Conservation (phyloP, 148 eudicot genomes). For the Pharnaceum exiguum region DNA sequence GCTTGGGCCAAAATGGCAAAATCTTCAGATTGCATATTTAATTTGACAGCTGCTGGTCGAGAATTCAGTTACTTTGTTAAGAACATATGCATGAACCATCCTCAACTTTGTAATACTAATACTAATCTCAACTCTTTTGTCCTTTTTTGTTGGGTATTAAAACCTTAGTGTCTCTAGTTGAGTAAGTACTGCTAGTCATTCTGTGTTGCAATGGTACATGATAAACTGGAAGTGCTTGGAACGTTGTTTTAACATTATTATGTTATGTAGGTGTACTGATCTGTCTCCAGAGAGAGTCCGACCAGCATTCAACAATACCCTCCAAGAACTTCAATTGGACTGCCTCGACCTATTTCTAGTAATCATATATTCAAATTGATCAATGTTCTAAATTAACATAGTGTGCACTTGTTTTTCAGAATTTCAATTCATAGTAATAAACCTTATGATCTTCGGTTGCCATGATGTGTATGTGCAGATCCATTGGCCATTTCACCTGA, state of each 20-base stretch:
- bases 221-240: no score
- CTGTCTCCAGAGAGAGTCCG: constrained; percentile 49
- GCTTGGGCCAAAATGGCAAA: no score
- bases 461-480: constrained; percentile 26
- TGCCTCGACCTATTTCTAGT: constrained; percentile 60
- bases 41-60: not conserved
- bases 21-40: not conserved
- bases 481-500: constrained; percentile 51
- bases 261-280: constrained; percentile 47
- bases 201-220: no score
- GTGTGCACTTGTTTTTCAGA: not conserved
- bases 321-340: constrained; percentile 44
- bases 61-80: no score
- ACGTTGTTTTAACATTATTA: not conserved
- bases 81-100: no score
- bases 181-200: no score
- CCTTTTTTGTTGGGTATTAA: no score
- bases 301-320: constrained; percentile 44
- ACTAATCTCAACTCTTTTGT: no score
- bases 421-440: not conserved
- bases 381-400: no score
- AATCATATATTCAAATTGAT: not conserved
- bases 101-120: no score
- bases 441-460: not conserved
- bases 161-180: no score